phyloP scores from a whole-genome alignment of 139 green algal genomes.

The Picochlorum costavermella region DNA sequence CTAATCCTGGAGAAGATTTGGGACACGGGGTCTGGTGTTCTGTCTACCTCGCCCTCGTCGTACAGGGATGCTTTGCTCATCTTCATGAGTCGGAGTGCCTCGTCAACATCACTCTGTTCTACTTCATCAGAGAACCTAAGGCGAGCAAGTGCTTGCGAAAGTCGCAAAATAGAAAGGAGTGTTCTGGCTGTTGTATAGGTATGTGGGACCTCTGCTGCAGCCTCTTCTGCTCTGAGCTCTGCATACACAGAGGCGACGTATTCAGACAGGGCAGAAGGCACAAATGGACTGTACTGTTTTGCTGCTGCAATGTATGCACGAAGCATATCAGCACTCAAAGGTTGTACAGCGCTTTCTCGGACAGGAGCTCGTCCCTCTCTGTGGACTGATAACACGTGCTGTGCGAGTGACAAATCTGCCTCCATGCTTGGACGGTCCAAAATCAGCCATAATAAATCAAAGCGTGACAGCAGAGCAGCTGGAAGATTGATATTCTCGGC shows the following conservation, averaged over 20 bases:
- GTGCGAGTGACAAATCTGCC: slow-evolving; percentile 67
- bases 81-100: slow-evolving; percentile 88
- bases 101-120: slow-evolving; percentile 78
- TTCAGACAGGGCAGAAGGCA: slow-evolving; percentile 77
- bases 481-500: slow-evolving; percentile 98
- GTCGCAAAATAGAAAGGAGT: slow-evolving; percentile 88
- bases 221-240: slow-evolving; percentile 59
- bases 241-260: slow-evolving; percentile 84
- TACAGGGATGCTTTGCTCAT: slow-evolving; percentile 78
- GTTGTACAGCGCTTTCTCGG: slow-evolving; percentile 12
- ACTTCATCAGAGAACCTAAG: slow-evolving; percentile 61
- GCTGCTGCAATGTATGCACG: slow-evolving; percentile 79
- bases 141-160: slow-evolving; percentile 79
- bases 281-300: slow-evolving; percentile 60
- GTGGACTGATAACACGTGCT: slow-evolving; percentile 93
- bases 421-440: slow-evolving; percentile 75
- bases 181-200: slow-evolving; percentile 92
- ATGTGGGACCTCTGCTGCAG: slow-evolving; percentile 31
- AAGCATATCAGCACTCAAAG: slow-evolving; percentile 54
- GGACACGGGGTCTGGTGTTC: slow-evolving; percentile 29
- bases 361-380: slow-evolving; percentile 25
- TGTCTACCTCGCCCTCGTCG: slow-evolving; percentile 22
- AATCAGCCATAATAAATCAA: slow-evolving; percentile 98
- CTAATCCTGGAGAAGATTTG: slow-evolving; percentile 37
- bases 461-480: slow-evolving; percentile 80